These are phyloP conservation scores for Limonium bicolor DNA, from an alignment of 148 eudicot genomes.

Conservation along the genomic window DNA sequence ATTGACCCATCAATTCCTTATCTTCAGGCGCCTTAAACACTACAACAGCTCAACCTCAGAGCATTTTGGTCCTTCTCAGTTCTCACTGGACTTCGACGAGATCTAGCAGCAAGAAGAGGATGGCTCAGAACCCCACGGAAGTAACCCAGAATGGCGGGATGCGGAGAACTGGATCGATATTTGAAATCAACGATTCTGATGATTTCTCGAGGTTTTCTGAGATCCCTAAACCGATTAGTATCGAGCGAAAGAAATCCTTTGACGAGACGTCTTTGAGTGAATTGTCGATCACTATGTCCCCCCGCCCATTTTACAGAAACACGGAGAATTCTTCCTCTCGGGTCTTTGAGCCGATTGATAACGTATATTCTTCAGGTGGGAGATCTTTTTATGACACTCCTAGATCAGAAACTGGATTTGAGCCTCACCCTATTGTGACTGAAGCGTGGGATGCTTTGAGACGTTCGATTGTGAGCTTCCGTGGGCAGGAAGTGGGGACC, in stretches of 20 bases:
- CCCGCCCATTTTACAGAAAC: conserved; percentile 35
- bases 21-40: background rate
- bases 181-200: conserved; percentile 43
- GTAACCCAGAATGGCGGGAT: conserved; percentile 20
- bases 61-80: background rate
- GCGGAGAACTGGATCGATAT: conserved; percentile 21
- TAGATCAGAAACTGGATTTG: conserved; percentile 33
- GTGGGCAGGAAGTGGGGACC: conserved; percentile 68
- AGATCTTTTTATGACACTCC: conserved; percentile 51
- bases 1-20: background rate
- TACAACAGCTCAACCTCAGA: background rate
- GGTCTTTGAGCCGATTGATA: conserved; percentile 38
- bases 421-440: conserved; percentile 53
- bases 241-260: conserved; percentile 64
- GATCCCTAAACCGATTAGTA: conserved; percentile 33
- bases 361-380: conserved; percentile 44
- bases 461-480: conserved; percentile 48
- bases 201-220: conserved; percentile 45
- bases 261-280: conserved; percentile 73
- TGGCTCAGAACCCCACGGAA: conserved; percentile 16
- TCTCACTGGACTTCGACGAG: no score
- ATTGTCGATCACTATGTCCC: conserved; percentile 47
- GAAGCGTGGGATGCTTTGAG: conserved; percentile 87
- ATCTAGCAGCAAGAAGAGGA: conserved; percentile 7
- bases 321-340: conserved; percentile 39